Percentiles rank a stretch among this genome's conserved stretches.
Conservation (phyloP, 176 grass and related monocot genomes). For the Guadua angustifolia region DNA sequence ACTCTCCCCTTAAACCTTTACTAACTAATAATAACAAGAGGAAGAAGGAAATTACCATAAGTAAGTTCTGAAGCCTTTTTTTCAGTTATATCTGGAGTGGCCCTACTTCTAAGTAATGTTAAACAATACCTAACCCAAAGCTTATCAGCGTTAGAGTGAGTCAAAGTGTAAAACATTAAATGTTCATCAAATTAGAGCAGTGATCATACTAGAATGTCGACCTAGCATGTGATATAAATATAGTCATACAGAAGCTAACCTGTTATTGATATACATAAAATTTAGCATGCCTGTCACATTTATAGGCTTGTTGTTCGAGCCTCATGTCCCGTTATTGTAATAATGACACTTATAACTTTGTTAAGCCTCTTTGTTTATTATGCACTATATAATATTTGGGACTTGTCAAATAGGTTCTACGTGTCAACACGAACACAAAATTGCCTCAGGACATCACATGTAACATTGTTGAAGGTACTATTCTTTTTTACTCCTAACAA, state of each 20-base stretch:
- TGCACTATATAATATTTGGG: constrained; percentile 14
- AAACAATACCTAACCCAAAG: background rate
- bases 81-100: background rate
- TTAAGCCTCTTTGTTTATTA: background rate
- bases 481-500: constrained; percentile 23
- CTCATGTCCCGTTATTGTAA: background rate
- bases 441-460: constrained; percentile 76
- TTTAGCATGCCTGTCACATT: background rate
- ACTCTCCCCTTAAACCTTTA: background rate
- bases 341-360: background rate
- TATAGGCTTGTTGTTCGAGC: constrained; percentile 15
- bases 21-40: background rate
- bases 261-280: background rate
- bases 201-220: background rate
- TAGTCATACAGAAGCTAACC: background rate
- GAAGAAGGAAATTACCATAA: background rate
- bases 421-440: constrained; percentile 73
- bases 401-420: constrained; percentile 75
- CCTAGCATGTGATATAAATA: constrained; percentile 16
- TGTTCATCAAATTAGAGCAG: background rate
- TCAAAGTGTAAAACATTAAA: background rate
- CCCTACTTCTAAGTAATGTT: background rate
- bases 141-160: background rate
- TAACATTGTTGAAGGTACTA: constrained; percentile 80
- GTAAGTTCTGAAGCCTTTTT: background rate